Evolutionary conservation across 805 yeast species (phyloP), one percentile per base, ranked within the genome.

Genomic region (Kodamaea kaohsiungensis): DNA sequence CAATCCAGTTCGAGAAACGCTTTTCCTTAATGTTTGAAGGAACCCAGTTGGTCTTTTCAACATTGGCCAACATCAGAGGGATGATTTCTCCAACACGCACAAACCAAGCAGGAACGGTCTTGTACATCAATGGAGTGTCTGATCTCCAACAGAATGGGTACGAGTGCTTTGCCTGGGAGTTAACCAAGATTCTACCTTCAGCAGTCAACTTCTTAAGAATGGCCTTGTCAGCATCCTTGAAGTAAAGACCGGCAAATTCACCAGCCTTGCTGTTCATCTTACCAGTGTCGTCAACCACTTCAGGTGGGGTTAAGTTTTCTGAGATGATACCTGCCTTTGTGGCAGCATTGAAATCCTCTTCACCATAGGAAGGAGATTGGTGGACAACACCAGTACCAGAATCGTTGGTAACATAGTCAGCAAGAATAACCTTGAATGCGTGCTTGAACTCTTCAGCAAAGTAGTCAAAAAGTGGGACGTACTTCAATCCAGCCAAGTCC

Each of bases 131-230:
- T 52, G 99, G 99, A 30, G 99, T 95, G 70, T 95, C 99, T 2
- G 98, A 93, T 83, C 99, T 88, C 99, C 99, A 95, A 79, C 99
- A 95, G 88, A 95, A 95, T 65, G 99, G 99, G 75, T 95, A 95
- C 72, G 96, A 88, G 81, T 95, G 99, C 76, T 86, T 86, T 61
- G 92, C 81, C 79, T 95, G 98, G 43, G 90, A 78, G 54, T 86
- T 87, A 43, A 85, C 82, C 60, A 95, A 78, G 38, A 95, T 62
- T 61, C 87, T 82, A 50, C 96, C 98, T 40, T 78, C 71, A 51
- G 84, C 89, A 56, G 95, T 89, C 69, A 95, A 80, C 59, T 82
- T 76, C 75, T 91, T 92, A 72, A 95, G 91, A 69, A 95, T 93
- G 65, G 83, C 81, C 64, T 91, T 86, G 74, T 95, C 99, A 47